Base-by-base conservation (phyloP, 768 basidiomycete species). In the Tricholoma terreum region DNA sequence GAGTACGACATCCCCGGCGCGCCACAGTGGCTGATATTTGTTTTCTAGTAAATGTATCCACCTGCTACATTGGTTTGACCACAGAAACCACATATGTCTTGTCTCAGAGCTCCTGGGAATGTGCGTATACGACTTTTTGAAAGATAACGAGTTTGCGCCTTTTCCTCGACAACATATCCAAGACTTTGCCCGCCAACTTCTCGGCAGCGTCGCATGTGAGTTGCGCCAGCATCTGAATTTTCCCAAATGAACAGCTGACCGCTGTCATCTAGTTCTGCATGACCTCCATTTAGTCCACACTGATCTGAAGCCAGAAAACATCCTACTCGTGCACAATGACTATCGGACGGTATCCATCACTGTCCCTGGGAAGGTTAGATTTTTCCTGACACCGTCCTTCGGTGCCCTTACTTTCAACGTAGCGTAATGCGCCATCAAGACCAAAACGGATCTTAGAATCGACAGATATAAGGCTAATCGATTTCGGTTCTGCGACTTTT, bases 291-390 rank as follows among this genome's bases (percentile, higher is more conserved):
- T 98, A 59, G 89, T 98, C 60, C 97, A 99, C 73, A 99, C 97
- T 35, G 97, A 99, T 78, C 83, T 99, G 53, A 99, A 99, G 74
- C 97, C 97, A 31, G 97, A 99, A 78, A 98, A 98, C 71, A 98
- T 99, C 53, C 80, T 99, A 22, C 84, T 99, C 52, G 94, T 96
- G 17, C 83, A 87, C 69, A 95, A 92, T 66, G 85, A 89, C 59
- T 89, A 83, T 73, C 82, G 80, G 64, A 76, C 80, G 30, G 76
- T 84, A 12, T 77, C 82, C 57, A 75, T 91, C 40, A 74, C 82
- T 36, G 77, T 84, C 45, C 78, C 85, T 36, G 84, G 85, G 55
- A 92, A 89, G 81, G 90, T 86, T 69, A 50, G 67, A 51, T 45
- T 43, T 40, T 9, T 56, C 48, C 35, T 42, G 22, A 22, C 56